Base-by-base conservation (phyloP, 495 filamentous ascomycete species). In the Chaetomium tenue region DNA sequence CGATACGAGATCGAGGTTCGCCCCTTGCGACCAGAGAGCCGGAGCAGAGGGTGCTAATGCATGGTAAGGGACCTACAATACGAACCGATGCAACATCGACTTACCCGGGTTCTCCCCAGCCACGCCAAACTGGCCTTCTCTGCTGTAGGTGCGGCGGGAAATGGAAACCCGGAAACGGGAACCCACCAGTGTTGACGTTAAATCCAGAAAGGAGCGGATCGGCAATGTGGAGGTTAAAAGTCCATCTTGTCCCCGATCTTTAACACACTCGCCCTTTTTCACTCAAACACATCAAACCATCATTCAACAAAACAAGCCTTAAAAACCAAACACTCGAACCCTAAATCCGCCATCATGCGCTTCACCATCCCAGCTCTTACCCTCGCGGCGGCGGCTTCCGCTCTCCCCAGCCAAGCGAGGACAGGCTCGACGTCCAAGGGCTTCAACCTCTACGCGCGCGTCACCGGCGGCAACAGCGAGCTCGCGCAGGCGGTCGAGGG, bases 361-460 rank as follows among this genome's bases (percentile, higher is more conserved):
- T 30, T 64, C 23, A 16, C 23, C 42, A n/a, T 50, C 42, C 11
- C 47, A 8, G 37, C 26, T 22, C 44, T 64, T 15, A 40, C 26
- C 30, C 42, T 57, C 44, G 20, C 56, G 2, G 54, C 62, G 15
- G 25, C 55, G n/a, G 62, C 44, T 28, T 50, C 54, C 2, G 42
- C 58, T 25, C 39, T 62, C 8, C 60, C 51, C 33, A 54, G 11
- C 13, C 48, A 37, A 30, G 28, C 28, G 28, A 30, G 28, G 6
- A 30, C 28, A 30, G 28, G 28, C 28, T 30, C 28, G 3, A 30
- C 28, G 3, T 30, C 28, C 6, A 30, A 30, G 28, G 28, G 72
- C 63, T 78, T 76, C 66, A 60, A 53, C 15, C 72, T 77, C 51
- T 57, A 74, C 13, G 68, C 65, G 62, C 70, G 72, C 58, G 66